phyloP scores from a whole-genome alignment of 345 rosid species.

The Citrus cavaleriei region DNA sequence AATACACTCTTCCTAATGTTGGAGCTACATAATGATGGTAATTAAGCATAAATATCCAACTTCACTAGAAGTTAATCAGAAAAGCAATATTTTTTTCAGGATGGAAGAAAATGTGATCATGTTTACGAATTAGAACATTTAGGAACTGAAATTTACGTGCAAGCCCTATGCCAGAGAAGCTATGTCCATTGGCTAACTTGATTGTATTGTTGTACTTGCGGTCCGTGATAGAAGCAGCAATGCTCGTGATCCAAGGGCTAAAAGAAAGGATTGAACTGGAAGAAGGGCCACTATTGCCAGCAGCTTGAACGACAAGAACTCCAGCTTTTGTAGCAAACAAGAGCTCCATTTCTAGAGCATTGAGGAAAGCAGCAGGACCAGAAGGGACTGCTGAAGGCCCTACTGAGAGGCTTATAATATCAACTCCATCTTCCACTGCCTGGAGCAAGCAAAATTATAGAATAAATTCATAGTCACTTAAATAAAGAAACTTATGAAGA shows the following conservation, averaged over 20 bases:
- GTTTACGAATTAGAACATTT: neutral
- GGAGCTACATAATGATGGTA: constrained; percentile 31
- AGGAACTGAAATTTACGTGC: constrained; percentile 28
- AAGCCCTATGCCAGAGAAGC: constrained; percentile 39
- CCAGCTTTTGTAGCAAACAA: constrained; percentile 47
- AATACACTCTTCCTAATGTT: constrained; percentile 26
- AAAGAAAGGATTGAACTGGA: constrained; percentile 46
- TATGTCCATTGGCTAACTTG: constrained; percentile 32
- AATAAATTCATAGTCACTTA: neutral
- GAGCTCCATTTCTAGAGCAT: constrained; percentile 40
- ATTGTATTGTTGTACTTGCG: constrained; percentile 35
- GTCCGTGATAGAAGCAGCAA: constrained; percentile 45
- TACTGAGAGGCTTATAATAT: constrained; percentile 36
- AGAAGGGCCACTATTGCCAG: constrained; percentile 48
- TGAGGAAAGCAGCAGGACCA: constrained; percentile 44
- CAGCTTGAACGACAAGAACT: constrained; percentile 48
- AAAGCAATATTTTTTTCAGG: neutral
- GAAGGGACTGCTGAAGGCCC: constrained; percentile 45
- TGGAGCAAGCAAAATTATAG: constrained; percentile 8
- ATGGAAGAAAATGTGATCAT: neutral
- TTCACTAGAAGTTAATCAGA: neutral
- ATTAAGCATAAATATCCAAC: neutral
- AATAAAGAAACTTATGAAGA: neutral
- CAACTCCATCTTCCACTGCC: constrained; percentile 58
- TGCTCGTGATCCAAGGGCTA: constrained; percentile 52